These are phyloP conservation scores for Geotrichum siamense DNA, from an alignment of 1,139 yeast genomes.

Conservation along the genomic window DNA sequence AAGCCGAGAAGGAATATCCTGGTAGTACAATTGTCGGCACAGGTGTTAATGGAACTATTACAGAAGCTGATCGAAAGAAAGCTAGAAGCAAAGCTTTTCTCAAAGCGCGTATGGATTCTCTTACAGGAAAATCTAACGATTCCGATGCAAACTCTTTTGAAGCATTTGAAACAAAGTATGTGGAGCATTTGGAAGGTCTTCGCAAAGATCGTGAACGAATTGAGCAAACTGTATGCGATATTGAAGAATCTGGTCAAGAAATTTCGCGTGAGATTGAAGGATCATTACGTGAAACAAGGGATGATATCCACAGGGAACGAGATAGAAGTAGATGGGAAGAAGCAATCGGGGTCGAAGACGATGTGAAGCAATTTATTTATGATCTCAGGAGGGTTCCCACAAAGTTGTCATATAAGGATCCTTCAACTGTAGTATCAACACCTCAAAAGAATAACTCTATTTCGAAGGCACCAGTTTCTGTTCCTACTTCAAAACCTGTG, in stretches of 20 bases:
- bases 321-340: slow-evolving; percentile 75
- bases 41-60: slow-evolving; percentile 77
- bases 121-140: slow-evolving; percentile 64
- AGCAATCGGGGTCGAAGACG: slow-evolving; percentile 69
- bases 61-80: slow-evolving; percentile 72
- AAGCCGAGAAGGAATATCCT: slow-evolving; percentile 58
- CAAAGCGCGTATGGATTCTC: slow-evolving; percentile 81
- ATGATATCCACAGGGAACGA: slow-evolving; percentile 40
- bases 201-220: slow-evolving; percentile 49
- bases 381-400: slow-evolving; percentile 39
- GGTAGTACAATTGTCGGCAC: slow-evolving; percentile 63
- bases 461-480: slow-evolving; percentile 19
- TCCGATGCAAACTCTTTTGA: slow-evolving; percentile 43
- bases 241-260: slow-evolving; percentile 65
- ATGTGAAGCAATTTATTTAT: slow-evolving; percentile 58
- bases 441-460: slow-evolving; percentile 15
- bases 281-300: slow-evolving; percentile 33
- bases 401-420: slow-evolving; percentile 4
- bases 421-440: slow-evolving; percentile 6
- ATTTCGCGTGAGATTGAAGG: slow-evolving; percentile 55
- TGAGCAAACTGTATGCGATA: slow-evolving; percentile 51
- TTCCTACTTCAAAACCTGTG: slow-evolving; percentile 20
- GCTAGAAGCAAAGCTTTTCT: slow-evolving; percentile 71
- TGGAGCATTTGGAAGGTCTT: slow-evolving; percentile 49
- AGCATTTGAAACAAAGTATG: slow-evolving; percentile 49